Base-by-base conservation (phyloP, 2,329 filamentous ascomycete species). In the Ramichloridium luteum region DNA sequence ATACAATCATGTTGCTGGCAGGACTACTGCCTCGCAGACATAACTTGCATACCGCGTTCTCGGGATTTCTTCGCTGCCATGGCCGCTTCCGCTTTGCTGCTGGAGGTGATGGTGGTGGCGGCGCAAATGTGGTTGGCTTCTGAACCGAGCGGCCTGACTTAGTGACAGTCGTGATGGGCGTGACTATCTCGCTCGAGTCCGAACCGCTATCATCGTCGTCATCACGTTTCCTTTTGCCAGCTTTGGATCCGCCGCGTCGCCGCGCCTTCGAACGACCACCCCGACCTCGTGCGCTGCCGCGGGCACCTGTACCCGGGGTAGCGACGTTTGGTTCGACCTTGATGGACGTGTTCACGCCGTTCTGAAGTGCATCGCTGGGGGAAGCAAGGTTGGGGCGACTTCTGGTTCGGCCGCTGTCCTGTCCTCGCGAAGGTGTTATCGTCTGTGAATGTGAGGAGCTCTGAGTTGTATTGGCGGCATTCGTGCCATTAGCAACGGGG, bases 1-100 rank as follows among this genome's bases (percentile, higher is more conserved):
- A 84, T 3, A 90, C 81, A 51, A 92, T 86, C 58, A 77, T 72
- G 57, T 90, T 90, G 44, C 63, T 73, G n/a, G 64, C 54, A 3
- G 79, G 77, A 47, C 78, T 82, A 42, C 79, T 70, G 6, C 79
- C 75, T 42, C 82, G 67, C 32, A 75, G 69, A 57, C 83, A 92
- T 41, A 72, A 68, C 45, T 75, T 77, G 60, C 82, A 90, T 17
- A 80, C 65, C 10, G 67, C 66, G 38, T 72, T 63, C 48, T 75
- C 71, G 39, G 55, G 54, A 59, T 56, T 71, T 41, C 56, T 62
- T 41, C 57, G 40, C 49, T 61, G 41, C 48, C 67, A 66, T 13
- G 69, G 73, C 40, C 74, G 68, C 56, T 77, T 77, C 38, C 68
- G 61, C 56, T 65, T 70, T 23, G 56, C 53, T 15, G 40, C 53